Conservation (phyloP, 192 early-diverging fungal genomes). For the Coemansia sp. region DNA sequence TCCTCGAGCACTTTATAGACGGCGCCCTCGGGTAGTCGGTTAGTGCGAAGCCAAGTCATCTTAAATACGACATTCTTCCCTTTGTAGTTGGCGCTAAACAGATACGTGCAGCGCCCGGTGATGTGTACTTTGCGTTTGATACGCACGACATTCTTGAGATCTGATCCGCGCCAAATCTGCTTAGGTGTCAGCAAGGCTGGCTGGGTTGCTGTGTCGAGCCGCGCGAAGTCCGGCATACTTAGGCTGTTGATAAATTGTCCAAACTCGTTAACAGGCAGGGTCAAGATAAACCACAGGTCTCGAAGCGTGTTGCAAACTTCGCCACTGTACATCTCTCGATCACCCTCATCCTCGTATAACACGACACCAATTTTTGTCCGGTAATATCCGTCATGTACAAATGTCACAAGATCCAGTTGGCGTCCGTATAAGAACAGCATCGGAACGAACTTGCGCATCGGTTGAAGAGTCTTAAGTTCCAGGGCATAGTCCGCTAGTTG, state of each 20-base stretch:
- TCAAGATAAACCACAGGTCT: neutral
- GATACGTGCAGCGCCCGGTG: neutral
- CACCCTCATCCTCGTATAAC: neutral
- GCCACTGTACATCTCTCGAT: neutral
- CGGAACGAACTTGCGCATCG: constrained; percentile 19
- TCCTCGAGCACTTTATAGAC: constrained; percentile 6
- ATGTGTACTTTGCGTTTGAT: neutral
- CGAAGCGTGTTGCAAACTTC: neutral
- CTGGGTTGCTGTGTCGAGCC: neutral
- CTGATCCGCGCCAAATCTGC: neutral
- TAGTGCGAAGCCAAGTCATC: neutral
- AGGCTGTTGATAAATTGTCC: neutral
- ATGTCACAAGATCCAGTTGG: constrained; percentile 12
- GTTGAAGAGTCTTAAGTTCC: constrained; percentile 10
- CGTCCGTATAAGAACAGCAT: constrained; percentile 13
- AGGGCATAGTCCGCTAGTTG: constrained; percentile 29
- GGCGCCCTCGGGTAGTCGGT: constrained; percentile 19
- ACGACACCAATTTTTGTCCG: neutral
- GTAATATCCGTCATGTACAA: constrained; percentile 12
- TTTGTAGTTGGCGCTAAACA: neutral
- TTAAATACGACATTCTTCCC: neutral
- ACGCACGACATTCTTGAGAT: neutral
- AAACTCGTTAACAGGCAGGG: neutral
- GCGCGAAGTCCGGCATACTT: neutral
- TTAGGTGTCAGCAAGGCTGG: neutral